Base-by-base conservation (phyloP, 1,284 basidiomycete genomes). In the Kwoniella shivajii region DNA sequence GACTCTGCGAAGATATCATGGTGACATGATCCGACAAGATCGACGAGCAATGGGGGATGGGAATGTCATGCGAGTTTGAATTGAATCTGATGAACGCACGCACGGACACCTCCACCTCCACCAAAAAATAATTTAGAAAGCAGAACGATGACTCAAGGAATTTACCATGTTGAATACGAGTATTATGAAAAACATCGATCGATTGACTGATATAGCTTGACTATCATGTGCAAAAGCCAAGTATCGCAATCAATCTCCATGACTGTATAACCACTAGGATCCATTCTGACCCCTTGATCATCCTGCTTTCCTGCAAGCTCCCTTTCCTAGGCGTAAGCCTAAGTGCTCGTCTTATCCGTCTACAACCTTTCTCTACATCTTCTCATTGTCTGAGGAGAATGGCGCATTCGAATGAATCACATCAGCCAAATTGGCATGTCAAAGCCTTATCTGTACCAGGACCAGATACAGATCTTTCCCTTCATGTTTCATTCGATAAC, bases 391-490 rank as follows among this genome's bases (percentile, higher is more conserved):
- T 38, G 45, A 41, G 20, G 27, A n/a, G n/a, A n/a, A 48, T 54
- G 53, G 53, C 45, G 2, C 45, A 34, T 3, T 48, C 54, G 16
- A 30, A 43, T 31, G 57, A 56, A n/a, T 29, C 42, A 2, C 56
- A 60, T 50, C 54, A 52, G 38, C 58, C 58, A 30, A 53, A 60
- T 33, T 80, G 79, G 80, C 67, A 65, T 31, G 71, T 78, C 42
- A 67, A 71, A 48, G 69, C 69, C 29, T 42, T 80, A 20, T 76
- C 80, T 4, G 76, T 77, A 36, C 77, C 77, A 11, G 78, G 89
- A 2, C 84, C 87, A 14, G 90, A 92, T 74, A 88, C 89, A 1
- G 88, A 92, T 64, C 85, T 91, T 0, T 82, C 86, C 3, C 78
- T 94, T 27, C 78, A 88, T 58, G 78, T 93, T 56, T 81, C 84